Percentiles rank a stretch among this genome's conserved stretches.
These are phyloP conservation scores for Cercospora zeae-maydis DNA, from an alignment of 2,329 filamentous ascomycete genomes.

Conservation along the genomic window DNA sequence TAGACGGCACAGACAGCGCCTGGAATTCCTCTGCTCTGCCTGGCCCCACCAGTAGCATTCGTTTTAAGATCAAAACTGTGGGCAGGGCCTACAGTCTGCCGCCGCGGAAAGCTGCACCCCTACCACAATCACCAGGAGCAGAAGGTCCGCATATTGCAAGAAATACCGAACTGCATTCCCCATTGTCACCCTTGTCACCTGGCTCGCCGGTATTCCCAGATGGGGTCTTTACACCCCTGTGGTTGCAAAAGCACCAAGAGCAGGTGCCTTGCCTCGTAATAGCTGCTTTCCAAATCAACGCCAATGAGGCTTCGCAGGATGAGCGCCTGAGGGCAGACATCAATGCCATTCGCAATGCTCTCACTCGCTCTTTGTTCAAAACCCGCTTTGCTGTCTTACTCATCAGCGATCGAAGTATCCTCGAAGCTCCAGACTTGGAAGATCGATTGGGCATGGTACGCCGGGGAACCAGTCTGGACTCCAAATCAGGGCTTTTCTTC, in stretches of 20 bases:
- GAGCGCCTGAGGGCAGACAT: conserved; percentile 87
- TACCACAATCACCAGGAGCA: conserved; percentile 48
- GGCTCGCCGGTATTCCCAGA: conserved; percentile 82
- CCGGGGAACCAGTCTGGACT: conserved; percentile 72
- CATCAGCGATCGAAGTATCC: conserved; percentile 65
- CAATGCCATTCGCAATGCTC: conserved; percentile 66
- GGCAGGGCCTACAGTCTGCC: conserved; percentile 68
- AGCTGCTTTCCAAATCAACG: conserved; percentile 74
- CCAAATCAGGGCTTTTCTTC: conserved; percentile 77
- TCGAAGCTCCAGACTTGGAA: conserved; percentile 60
- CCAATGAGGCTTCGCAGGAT: conserved; percentile 73
- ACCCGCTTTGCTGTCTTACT: conserved; percentile 73
- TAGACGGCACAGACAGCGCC: conserved; percentile 34
- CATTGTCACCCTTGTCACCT: conserved; percentile 84
- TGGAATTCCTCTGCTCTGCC: conserved; percentile 32
- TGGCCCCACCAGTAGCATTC: conserved; percentile 27
- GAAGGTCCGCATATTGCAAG: conserved; percentile 31
- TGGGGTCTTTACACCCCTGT: conserved; percentile 74
- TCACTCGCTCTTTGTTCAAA: conserved; percentile 70
- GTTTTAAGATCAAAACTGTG: conserved; percentile 43
- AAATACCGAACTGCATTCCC: conserved; percentile 69
- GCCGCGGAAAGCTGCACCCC: conserved; percentile 60
- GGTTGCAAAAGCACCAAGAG: conserved; percentile 86
- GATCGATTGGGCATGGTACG: conserved; percentile 77
- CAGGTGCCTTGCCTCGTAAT: conserved; percentile 76